A percentile compares a stretch with the other conserved stretches of the same genome.
Evolutionary conservation across 768 basidiomycete genomes (phyloP).

Genomic region (Boletus rubescentipes): DNA sequence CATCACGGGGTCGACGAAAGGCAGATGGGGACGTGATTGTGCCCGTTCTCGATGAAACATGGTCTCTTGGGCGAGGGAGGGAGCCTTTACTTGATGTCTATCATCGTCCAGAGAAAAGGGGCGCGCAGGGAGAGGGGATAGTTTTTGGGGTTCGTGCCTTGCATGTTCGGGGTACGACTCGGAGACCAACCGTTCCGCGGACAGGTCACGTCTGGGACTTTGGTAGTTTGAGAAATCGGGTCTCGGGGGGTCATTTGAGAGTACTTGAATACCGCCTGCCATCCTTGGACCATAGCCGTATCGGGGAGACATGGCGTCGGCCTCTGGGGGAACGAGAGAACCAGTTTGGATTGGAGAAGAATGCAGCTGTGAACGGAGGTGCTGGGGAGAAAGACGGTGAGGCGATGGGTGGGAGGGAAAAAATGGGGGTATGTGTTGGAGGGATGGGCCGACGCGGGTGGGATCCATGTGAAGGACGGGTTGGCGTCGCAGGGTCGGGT

Average conservation of each 20-base stretch:
- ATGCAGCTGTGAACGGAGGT: constrained; percentile 11
- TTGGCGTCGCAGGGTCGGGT: constrained; percentile 26
- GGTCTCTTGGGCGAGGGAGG: not conserved
- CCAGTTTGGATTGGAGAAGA: constrained; percentile 9
- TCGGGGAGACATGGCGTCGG: constrained; percentile 17
- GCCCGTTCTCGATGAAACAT: constrained; percentile 1
- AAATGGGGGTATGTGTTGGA: constrained; percentile 14
- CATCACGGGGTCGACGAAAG: not conserved
- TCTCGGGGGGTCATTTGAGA: constrained; percentile 17
- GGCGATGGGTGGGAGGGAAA: constrained; percentile 13
- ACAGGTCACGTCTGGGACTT: constrained; percentile 10
- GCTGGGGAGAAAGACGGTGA: constrained; percentile 19
- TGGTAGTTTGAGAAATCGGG: constrained; percentile 15
- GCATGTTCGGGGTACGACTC: constrained; percentile 10
- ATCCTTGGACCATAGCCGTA: constrained; percentile 25
- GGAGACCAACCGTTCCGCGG: constrained; percentile 14
- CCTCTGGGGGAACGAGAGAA: not conserved
- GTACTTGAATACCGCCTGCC: constrained; percentile 28
- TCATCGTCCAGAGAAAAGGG: constrained; percentile 8
- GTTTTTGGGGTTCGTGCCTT: constrained; percentile 8
- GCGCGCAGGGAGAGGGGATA: constrained; percentile 9
- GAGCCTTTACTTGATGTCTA: not conserved
- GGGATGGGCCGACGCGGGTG: constrained; percentile 11
- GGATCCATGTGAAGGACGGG: constrained; percentile 11
- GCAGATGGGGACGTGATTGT: constrained; percentile 4